These are phyloP conservation scores for Gigaspora rosea DNA, from an alignment of 192 early-diverging fungal species.

Conservation along the genomic window DNA sequence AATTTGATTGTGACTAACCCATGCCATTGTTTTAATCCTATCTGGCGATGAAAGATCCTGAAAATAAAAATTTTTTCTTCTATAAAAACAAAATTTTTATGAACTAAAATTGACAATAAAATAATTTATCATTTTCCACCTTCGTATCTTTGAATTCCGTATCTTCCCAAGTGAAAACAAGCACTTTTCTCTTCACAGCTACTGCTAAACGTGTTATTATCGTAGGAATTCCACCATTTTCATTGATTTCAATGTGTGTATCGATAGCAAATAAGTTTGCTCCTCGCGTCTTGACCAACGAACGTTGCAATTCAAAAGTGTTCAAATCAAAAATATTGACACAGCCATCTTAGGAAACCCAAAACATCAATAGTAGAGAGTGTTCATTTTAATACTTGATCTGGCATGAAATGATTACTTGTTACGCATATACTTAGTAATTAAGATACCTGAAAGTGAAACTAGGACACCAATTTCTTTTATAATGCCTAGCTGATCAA, in stretches of 20 bases:
- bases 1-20: slow-evolving; percentile 72
- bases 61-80: neutral
- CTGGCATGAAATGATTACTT: neutral
- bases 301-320: slow-evolving; percentile 66
- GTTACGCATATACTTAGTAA: neutral
- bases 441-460: slow-evolving; percentile 57
- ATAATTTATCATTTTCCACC: slow-evolving; percentile 27
- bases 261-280: slow-evolving; percentile 75
- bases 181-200: slow-evolving; percentile 66
- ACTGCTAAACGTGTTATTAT: slow-evolving; percentile 75
- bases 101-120: neutral
- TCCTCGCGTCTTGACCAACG: slow-evolving; percentile 73
- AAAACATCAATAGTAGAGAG: neutral
- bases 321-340: slow-evolving; percentile 76
- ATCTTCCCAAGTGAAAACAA: slow-evolving; percentile 77
- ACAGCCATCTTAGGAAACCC: slow-evolving; percentile 56
- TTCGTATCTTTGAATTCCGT: slow-evolving; percentile 69
- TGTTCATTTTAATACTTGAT: neutral
- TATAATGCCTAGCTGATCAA: slow-evolving; percentile 76
- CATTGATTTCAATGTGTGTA: slow-evolving; percentile 67
- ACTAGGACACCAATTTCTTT: slow-evolving; percentile 75
- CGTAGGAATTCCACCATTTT: slow-evolving; percentile 55
- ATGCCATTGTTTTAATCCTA: slow-evolving; percentile 71
- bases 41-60: slow-evolving; percentile 75
- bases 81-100: neutral